Conservation (phyloP, 139 green algal species). For the Coccomyxa sp. region DNA sequence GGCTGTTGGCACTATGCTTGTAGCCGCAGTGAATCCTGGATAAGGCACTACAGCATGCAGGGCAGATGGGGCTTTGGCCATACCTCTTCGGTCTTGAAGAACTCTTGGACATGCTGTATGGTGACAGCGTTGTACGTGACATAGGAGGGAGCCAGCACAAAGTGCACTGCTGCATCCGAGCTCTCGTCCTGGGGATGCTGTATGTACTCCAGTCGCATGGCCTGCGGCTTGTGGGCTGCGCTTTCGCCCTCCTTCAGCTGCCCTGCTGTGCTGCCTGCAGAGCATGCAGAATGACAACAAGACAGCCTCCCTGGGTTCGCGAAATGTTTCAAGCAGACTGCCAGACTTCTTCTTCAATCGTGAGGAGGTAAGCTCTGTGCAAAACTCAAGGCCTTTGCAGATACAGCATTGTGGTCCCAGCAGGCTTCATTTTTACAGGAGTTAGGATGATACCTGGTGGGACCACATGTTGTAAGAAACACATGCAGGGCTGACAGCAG, state of each 20-base stretch:
- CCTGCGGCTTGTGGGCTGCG: conserved; percentile 10
- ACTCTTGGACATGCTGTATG: conserved; percentile 54
- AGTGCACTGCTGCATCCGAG: conserved; percentile 54
- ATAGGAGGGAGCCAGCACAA: conserved; percentile 69
- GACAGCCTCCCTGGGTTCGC: too few species aligned
- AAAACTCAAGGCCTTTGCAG: not conserved
- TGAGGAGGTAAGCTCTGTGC: not conserved
- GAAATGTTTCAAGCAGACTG: too few species aligned
- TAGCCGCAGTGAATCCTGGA: too few species aligned
- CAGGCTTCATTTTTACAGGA: not conserved
- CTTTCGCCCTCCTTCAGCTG: not conserved
- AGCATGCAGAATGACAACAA: too few species aligned
- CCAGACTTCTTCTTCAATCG: not conserved
- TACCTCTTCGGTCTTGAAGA: conserved; percentile 62
- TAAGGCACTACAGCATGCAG: too few species aligned
- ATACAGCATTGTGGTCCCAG: not conserved
- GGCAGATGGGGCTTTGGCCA: too few species aligned
- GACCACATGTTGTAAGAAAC: too few species aligned
- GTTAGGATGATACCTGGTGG: too few species aligned
- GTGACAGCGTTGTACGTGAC: conserved; percentile 68
- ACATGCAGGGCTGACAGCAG: too few species aligned
- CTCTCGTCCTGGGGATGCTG: conserved; percentile 64
- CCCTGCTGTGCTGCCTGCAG: not conserved
- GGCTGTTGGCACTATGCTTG: too few species aligned
- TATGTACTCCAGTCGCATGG: conserved; percentile 41